Conservation (phyloP, 1,284 basidiomycete species). For the Ustilago cynodontis region DNA sequence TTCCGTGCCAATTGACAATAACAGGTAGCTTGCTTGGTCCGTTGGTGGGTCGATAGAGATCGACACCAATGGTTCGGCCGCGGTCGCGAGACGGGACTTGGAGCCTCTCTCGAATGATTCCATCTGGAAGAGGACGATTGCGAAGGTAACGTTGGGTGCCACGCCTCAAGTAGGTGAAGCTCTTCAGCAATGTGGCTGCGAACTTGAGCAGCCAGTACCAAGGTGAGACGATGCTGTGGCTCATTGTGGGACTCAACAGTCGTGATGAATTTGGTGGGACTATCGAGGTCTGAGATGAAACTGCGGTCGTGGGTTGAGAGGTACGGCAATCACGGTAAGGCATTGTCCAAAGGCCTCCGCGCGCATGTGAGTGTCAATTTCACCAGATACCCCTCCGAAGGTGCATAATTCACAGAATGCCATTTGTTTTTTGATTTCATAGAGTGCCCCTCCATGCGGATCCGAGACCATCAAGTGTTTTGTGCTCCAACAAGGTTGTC, state of each 20-base stretch:
- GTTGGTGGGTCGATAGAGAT: conserved; percentile 35
- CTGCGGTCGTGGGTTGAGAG: not conserved
- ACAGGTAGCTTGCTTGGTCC: conserved; percentile 26
- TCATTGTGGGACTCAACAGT: conserved; percentile 10
- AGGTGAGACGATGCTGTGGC: conserved; percentile 34
- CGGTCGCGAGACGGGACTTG: conserved; percentile 37
- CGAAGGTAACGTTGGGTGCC: conserved; percentile 36
- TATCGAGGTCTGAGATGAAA: not conserved
- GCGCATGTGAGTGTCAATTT: no score
- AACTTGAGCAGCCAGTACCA: conserved; percentile 46
- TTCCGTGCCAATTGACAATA: conserved; percentile 48
- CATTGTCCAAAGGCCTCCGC: no score
- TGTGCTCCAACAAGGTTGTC: no score
- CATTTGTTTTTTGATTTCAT: no score
- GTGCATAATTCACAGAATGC: no score
- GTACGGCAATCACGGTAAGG: no score
- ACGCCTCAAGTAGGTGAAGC: conserved; percentile 16
- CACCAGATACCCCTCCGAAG: no score
- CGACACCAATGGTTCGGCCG: conserved; percentile 39
- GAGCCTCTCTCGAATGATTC: conserved; percentile 26
- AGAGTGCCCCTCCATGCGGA: no score
- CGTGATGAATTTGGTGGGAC: not conserved
- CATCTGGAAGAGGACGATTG: conserved; percentile 16
- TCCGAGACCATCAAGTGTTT: no score
- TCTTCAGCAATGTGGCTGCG: conserved; percentile 19